Conservation (phyloP, 1,139 yeast genomes). For the Pneumocystis oryctolagi region DNA sequence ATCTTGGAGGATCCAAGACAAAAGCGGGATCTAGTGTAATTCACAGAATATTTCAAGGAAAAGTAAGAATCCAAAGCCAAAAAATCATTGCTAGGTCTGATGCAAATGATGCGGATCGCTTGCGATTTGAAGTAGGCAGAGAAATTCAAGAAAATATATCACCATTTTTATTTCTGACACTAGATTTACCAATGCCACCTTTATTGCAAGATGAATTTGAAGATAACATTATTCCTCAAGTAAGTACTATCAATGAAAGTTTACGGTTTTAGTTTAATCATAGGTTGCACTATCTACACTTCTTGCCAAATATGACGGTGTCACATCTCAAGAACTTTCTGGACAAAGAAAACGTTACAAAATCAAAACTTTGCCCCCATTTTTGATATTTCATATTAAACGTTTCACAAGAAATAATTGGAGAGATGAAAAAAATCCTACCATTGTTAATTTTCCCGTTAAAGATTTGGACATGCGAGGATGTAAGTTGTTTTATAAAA, state of each 20-base stretch:
- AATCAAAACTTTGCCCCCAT: slow-evolving; percentile 37
- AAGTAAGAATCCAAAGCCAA: slow-evolving; percentile 27
- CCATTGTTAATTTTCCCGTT: slow-evolving; percentile 48
- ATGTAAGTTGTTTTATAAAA: slow-evolving; percentile 18
- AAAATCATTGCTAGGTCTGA: slow-evolving; percentile 17
- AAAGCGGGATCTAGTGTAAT: slow-evolving; percentile 20
- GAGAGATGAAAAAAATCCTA: slow-evolving; percentile 37
- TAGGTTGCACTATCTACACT: slow-evolving; percentile 32
- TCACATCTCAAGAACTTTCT: slow-evolving; percentile 23
- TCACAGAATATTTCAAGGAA: slow-evolving; percentile 39
- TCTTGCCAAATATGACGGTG: slow-evolving; percentile 35
- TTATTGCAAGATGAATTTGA: slow-evolving; percentile 35
- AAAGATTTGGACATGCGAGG: slow-evolving; percentile 31
- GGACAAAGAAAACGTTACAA: slow-evolving; percentile 29
- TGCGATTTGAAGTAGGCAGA: slow-evolving; percentile 20
- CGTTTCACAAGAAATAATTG: slow-evolving; percentile 31
- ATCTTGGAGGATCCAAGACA: slow-evolving; percentile 24
- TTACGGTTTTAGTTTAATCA: not conserved
- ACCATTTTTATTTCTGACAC: slow-evolving; percentile 46
- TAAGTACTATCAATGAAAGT: not conserved
- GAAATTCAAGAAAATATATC: slow-evolving; percentile 16
- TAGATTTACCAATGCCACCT: slow-evolving; percentile 46
- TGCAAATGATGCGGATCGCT: slow-evolving; percentile 19
- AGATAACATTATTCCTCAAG: slow-evolving; percentile 37
- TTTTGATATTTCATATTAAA: slow-evolving; percentile 41